A percentile compares a stretch with the other conserved stretches of the same genome.
These are phyloP conservation scores for Neurospora intermedia DNA, from an alignment of 495 filamentous ascomycete species.

Conservation along the genomic window DNA sequence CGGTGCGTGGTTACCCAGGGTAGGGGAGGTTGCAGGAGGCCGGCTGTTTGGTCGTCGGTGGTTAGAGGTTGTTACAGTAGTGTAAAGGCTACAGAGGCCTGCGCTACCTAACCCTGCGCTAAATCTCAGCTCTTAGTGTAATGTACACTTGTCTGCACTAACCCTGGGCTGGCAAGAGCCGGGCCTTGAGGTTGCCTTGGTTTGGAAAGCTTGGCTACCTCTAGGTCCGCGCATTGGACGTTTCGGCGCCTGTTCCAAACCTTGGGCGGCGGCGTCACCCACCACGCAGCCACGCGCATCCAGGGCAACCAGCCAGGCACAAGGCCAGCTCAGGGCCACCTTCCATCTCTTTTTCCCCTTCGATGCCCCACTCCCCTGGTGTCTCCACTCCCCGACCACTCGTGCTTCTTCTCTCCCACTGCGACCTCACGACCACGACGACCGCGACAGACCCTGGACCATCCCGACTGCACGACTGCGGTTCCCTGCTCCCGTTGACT, in stretches of 20 bases:
- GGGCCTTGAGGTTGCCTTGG: background rate
- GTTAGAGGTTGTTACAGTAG: background rate
- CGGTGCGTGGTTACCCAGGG: background rate
- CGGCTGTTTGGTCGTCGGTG: background rate
- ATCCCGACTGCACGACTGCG: background rate
- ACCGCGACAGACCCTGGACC: background rate
- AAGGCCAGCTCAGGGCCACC: background rate
- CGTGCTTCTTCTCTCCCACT: background rate
- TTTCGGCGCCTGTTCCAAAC: background rate
- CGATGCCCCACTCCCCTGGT: background rate
- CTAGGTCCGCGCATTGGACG: no score
- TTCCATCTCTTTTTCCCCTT: background rate
- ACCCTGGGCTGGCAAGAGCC: background rate
- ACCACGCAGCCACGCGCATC: background rate
- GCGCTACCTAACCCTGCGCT: background rate
- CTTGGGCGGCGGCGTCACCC: background rate
- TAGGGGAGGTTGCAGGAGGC: background rate
- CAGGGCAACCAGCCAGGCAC: background rate
- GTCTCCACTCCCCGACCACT: background rate
- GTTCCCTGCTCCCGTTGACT: slow-evolving; percentile 6
- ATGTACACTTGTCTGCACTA: background rate
- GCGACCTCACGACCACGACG: background rate
- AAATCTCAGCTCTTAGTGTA: background rate
- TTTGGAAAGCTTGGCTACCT: background rate
- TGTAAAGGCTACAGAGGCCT: background rate